Base-by-base conservation (phyloP, 1,139 yeast species). In the Petasospora rhodanensis region DNA sequence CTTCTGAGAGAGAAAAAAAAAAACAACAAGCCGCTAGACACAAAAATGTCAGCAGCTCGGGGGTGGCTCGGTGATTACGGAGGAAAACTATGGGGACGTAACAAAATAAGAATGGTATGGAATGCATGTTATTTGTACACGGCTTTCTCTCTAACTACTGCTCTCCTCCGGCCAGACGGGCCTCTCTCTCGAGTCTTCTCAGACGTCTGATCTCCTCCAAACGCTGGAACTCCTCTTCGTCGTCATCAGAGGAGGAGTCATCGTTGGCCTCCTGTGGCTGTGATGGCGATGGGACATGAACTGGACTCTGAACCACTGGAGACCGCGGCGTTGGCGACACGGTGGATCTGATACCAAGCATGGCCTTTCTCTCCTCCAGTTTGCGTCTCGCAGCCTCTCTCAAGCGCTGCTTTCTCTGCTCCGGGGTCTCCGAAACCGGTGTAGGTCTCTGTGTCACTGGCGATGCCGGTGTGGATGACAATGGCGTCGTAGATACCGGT, bases 351-450 rank as follows among this genome's bases (percentile, higher is more conserved):
- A 85, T 76, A 2, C 96, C 96, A 38, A 89, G 69, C 44, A 82
- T 83, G 2, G 95, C 96, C 54, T 87, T 68, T 49, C 93, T 69
- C 51, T 87, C 96, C 43, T 78, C 80, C 94, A 89, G 87, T 52
- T 86, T 74, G 58, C 81, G 77, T 48, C 83, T 85, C 0, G 97
- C 97, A 51, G 85, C 95, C 10, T 91, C 95, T 54, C 85, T 86
- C 40, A 87, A 80, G 47, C 79, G 78, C 6, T 89, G 89, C 7
- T 93, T 73, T 45, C 96, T 70, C 37, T 85, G 94, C 46, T 76
- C 83, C 8, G 71, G 69, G 12, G 66, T 61, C 14, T 47, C n/a
- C n/a, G n/a, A n/a, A n/a, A n/a, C n/a, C n/a, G n/a, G n/a, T n/a
- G n/a, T n/a, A n/a, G n/a, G n/a, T n/a, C n/a, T n/a, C n/a, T n/a